Evolutionary conservation across 306 rosid species (phyloP).

Genomic region (Prunus dulcis): DNA sequence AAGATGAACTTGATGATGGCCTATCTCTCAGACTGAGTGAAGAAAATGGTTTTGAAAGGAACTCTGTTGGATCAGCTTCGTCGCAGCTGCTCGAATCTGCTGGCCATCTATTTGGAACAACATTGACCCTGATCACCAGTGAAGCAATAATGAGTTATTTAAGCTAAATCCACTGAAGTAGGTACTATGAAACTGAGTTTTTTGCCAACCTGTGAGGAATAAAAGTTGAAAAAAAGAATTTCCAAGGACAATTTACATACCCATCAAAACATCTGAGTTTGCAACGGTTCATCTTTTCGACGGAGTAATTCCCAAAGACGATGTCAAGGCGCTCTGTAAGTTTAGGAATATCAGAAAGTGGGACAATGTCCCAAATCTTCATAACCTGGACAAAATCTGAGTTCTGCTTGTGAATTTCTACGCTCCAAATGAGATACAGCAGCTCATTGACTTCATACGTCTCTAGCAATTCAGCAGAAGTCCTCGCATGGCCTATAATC

Average conservation of each 20-base stretch:
- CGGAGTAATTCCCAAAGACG: constrained; percentile 24
- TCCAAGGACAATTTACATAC: constrained; percentile 12
- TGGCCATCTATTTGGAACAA: constrained; percentile 35
- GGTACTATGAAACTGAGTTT: background rate
- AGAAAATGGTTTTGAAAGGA: constrained; percentile 15
- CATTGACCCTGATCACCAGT: constrained; percentile 13
- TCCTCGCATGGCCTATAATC: constrained; percentile 7
- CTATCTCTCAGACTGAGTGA: constrained; percentile 16
- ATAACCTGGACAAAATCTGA: constrained; percentile 34
- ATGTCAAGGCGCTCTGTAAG: constrained; percentile 24
- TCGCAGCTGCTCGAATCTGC: background rate
- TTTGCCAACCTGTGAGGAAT: background rate
- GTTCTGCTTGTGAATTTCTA: constrained; percentile 30
- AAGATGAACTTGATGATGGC: background rate
- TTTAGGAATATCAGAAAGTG: constrained; percentile 25
- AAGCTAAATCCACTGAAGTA: background rate
- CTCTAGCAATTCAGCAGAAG: constrained; percentile 33
- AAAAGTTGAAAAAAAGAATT: background rate
- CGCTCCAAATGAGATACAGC: constrained; percentile 42
- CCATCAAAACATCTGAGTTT: constrained; percentile 24
- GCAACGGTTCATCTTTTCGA: constrained; percentile 36
- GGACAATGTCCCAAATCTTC: constrained; percentile 46
- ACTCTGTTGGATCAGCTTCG: background rate
- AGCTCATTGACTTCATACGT: constrained; percentile 33
- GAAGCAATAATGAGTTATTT: background rate